A percentile compares a stretch with the other conserved stretches of the same genome.
These are phyloP conservation scores for Ganoderma multipileum DNA, from an alignment of 1,284 basidiomycete species.

Conservation along the genomic window DNA sequence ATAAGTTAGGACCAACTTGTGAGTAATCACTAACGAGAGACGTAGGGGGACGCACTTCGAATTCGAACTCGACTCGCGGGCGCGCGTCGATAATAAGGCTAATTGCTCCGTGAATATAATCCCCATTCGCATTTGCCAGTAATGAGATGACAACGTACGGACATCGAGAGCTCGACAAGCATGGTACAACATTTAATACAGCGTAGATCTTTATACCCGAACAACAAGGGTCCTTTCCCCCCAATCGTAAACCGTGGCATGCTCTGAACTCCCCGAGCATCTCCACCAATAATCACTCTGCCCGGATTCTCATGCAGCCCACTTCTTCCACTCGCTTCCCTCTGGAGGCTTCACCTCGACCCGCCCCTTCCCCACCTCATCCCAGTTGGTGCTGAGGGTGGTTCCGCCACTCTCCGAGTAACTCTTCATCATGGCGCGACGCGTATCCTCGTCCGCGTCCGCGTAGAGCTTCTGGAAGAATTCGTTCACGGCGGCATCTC, in stretches of 20 bases:
- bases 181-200: slow-evolving; percentile 9
- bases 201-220: neutral
- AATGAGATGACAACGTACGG: slow-evolving; percentile 1
- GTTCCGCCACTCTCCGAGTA: slow-evolving; percentile 93
- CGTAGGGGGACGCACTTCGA: neutral
- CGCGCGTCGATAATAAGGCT: neutral
- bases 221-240: neutral
- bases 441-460: slow-evolving; percentile 89
- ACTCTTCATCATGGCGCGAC: slow-evolving; percentile 95
- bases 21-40: neutral
- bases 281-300: neutral
- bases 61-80: too few species aligned
- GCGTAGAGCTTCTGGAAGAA: slow-evolving; percentile 89
- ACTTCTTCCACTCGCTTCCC: slow-evolving; percentile 84
- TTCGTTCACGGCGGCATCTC: slow-evolving; percentile 76
- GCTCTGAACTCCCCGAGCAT: neutral
- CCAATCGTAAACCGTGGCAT: neutral
- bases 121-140: neutral
- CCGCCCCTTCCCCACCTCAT: slow-evolving; percentile 74
- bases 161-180: slow-evolving; percentile 9
- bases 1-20: neutral
- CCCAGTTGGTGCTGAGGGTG: slow-evolving; percentile 93
- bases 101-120: neutral
- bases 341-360: slow-evolving; percentile 82
- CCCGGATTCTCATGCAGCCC: slow-evolving; percentile 45